Conservation (phyloP, 352 stramenopile species). For the Phytopythium ostracodes region DNA sequence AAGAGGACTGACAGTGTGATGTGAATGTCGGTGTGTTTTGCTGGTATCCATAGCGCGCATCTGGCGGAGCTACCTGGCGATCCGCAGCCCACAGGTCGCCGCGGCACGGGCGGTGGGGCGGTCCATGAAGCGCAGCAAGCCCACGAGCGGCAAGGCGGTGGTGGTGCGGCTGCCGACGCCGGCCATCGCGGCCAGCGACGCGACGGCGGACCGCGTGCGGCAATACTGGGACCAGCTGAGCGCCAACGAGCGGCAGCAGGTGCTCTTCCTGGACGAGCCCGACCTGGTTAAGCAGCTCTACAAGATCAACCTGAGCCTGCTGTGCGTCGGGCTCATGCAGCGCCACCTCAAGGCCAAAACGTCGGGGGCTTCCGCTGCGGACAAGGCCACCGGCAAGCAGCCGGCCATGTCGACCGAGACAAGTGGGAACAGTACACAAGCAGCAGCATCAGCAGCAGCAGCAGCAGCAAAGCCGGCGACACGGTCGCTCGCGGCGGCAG, state of each 20-base stretch:
- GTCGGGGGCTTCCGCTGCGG: neutral
- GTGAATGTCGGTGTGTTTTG: neutral
- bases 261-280: constrained; percentile 75
- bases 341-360: constrained; percentile 58
- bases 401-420: constrained; percentile 1
- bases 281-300: constrained; percentile 86
- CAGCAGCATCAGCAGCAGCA: constrained; percentile 1
- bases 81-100: constrained; percentile 15
- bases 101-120: neutral
- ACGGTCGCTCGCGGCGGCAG: neutral
- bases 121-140: constrained; percentile 9
- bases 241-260: constrained; percentile 59
- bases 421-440: constrained; percentile 1
- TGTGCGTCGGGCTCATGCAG: constrained; percentile 84
- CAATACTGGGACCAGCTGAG: constrained; percentile 68
- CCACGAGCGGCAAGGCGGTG: neutral
- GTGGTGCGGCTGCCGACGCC: neutral
- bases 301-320: constrained; percentile 81
- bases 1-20: neutral
- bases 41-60: constrained; percentile 31
- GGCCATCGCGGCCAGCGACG: neutral
- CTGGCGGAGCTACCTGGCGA: constrained; percentile 64
- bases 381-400: constrained; percentile 9
- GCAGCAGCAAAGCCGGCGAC: neutral
- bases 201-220: constrained; percentile 27